phyloP scores from a whole-genome alignment of 2,329 filamentous ascomycete genomes.

The Ceratocystis eucalypticola region DNA sequence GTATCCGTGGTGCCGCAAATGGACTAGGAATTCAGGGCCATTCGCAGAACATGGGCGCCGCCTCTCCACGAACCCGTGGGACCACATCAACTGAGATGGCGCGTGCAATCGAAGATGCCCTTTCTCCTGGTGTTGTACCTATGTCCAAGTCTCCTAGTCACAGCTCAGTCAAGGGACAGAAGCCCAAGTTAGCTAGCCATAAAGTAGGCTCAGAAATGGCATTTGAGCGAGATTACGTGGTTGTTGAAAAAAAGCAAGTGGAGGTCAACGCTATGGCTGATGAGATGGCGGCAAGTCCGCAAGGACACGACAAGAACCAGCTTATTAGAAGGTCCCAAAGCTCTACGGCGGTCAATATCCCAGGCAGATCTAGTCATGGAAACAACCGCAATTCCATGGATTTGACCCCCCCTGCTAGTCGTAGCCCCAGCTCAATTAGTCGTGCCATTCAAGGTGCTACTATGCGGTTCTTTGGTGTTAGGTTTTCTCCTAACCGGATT shows the following conservation, averaged over 20 bases:
- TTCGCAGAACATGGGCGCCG: neutral
- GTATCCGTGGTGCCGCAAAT: slow-evolving; percentile 8
- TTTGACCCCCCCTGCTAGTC: slow-evolving; percentile 11
- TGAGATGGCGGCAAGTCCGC: slow-evolving; percentile 75
- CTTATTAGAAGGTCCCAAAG: slow-evolving; percentile 20
- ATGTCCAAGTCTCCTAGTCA: neutral
- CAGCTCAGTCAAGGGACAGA: neutral
- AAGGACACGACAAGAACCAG: slow-evolving; percentile 37
- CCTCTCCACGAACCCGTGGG: slow-evolving; percentile 7
- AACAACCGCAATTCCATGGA: slow-evolving; percentile 15
- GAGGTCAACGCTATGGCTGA: slow-evolving; percentile 97
- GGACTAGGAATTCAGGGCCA: slow-evolving; percentile 11
- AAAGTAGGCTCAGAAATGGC: slow-evolving; percentile 69
- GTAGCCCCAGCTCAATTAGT: slow-evolving; percentile 66
- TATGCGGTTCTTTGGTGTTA: slow-evolving; percentile 56
- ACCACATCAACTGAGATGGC: slow-evolving; percentile 9
- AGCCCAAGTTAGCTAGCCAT: slow-evolving; percentile 15
- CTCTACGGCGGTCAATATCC: slow-evolving; percentile 51
- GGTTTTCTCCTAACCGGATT: slow-evolving; percentile 50
- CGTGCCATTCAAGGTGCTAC: slow-evolving; percentile 94
- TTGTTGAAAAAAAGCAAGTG: slow-evolving; percentile 88
- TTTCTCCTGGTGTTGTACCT: slow-evolving; percentile 7
- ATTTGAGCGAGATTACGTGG: slow-evolving; percentile 85
- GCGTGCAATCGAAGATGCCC: slow-evolving; percentile 12
- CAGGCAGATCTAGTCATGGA: slow-evolving; percentile 56